Evolutionary conservation across 345 rosid species (phyloP), one percentile per base, ranked within the genome.

Genomic region (Mercurialis annua): DNA sequence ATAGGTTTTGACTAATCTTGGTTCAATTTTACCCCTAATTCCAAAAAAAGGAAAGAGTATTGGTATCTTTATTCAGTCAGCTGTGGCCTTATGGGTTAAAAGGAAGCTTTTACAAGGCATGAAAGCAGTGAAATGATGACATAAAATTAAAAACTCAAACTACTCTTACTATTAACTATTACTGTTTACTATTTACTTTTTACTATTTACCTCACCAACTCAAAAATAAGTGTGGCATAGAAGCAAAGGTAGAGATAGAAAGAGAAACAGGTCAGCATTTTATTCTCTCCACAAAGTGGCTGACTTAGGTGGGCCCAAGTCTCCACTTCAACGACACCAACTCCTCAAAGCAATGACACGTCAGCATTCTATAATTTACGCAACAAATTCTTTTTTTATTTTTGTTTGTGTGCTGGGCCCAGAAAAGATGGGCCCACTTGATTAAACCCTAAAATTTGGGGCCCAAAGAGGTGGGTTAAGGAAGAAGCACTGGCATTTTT

Each of bases 251-350:
- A 1, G 48, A 26, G 54, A 59, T 59, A 3, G 51, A 21, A 14
- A 34, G 14, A 36, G 18, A 0, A 40, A n/a, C n/a, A n/a, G n/a
- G n/a, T n/a, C 34, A 26, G 65, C 49, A 58, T 26, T 40, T 40
- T 40, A n/a, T n/a, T n/a, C n/a, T n/a, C 11, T 40, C 11, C 56
- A 64, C 48, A 53, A 38, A 68, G 75, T 57, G 62, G 79, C 70
- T 65, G 71, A 72, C 66, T 49, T 59, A 55, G 30, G 70, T 69
- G 82, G 88, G 84, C 56, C 66, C 85, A 66, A 57, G 54, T 78
- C 71, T 80, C 86, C 92, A 83, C 87, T 87, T 75, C 76, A 69
- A 78, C 78, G 63, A 78, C 84, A 80, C 82, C 82, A 55, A 71
- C 38, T 57, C 40, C 40, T 77, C 77, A 50, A 40, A 70, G 67